Conservation (phyloP, 306 rosid species). For the Cucumis sativus region Cucumber_9930_V3 NC_026656.2:3354501-3355000, state of each 20-base stretch:
- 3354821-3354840: too few relatives aligned
- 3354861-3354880: too few relatives aligned
- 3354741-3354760: neutral
- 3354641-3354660: neutral
- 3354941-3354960: neutral
- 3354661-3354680: neutral
- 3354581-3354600: neutral
- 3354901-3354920: neutral
- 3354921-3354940: neutral
- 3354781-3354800: too few relatives aligned
- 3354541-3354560: neutral
- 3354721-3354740: neutral
- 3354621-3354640: neutral
- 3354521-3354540: neutral
- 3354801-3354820: too few relatives aligned
- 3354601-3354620: neutral
- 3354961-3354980: neutral
- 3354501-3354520: neutral
- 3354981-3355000: neutral
- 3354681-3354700: neutral
- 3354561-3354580: neutral
- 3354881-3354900: neutral
- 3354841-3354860: too few relatives aligned
- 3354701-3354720: neutral
- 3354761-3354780: too few relatives aligned